phyloP scores from a whole-genome alignment of 306 rosid species.

The Cucurbita argyrosperma region DNA sequence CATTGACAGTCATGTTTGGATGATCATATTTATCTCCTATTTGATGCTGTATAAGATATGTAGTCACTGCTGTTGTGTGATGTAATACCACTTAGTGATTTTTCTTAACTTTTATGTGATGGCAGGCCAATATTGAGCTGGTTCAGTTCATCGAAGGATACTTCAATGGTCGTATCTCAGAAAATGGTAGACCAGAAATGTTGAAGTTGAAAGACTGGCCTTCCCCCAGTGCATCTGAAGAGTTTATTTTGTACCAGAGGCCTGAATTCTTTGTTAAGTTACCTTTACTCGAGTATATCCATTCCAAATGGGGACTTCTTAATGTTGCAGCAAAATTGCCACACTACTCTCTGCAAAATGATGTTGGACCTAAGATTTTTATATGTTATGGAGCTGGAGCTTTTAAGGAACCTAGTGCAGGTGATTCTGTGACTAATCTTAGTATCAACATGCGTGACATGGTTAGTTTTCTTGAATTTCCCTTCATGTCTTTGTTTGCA shows the following conservation, averaged over 20 bases:
- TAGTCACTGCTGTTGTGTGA: neutral
- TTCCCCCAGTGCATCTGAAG: constrained; percentile 88
- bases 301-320: constrained; percentile 97
- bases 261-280: constrained; percentile 91
- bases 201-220: constrained; percentile 95
- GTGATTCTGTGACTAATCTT: constrained; percentile 72
- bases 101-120: constrained; percentile 12
- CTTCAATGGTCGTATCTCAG: constrained; percentile 42
- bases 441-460: constrained; percentile 89
- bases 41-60: neutral
- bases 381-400: constrained; percentile 79
- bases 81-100: neutral
- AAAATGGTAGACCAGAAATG: constrained; percentile 64
- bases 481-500: neutral
- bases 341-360: constrained; percentile 94
- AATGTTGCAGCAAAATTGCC: constrained; percentile 98
- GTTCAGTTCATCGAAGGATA: constrained; percentile 69
- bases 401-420: constrained; percentile 50
- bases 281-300: constrained; percentile 89
- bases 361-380: constrained; percentile 89
- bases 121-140: constrained; percentile 70
- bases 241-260: constrained; percentile 83
- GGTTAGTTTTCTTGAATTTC: constrained; percentile 36
- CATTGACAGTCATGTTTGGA: neutral
- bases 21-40: constrained; percentile 1